Percentiles rank a stretch among this genome's conserved stretches.
These are phyloP conservation scores for Stephanodiscus triporus DNA, from an alignment of 108 stramenopile genomes.

Conservation along the genomic window DNA sequence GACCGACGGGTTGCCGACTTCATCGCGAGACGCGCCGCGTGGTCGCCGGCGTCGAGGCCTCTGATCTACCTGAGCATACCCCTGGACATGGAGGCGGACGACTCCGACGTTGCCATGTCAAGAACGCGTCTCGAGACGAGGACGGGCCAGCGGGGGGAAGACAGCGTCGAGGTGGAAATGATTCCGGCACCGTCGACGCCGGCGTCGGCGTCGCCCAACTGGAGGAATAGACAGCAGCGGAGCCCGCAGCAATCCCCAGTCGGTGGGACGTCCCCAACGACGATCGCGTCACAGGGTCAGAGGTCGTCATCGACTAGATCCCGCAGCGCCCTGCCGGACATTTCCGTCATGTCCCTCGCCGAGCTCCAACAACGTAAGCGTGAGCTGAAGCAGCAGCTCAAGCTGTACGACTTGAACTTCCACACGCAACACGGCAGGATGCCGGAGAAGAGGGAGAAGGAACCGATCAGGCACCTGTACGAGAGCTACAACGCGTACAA, in stretches of 20 bases:
- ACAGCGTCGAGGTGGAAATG: slow-evolving; percentile 36
- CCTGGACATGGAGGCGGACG: slow-evolving; percentile 62
- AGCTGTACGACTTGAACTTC: slow-evolving; percentile 93
- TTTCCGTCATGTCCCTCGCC: slow-evolving; percentile 59
- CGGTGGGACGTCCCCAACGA: slow-evolving; percentile 14
- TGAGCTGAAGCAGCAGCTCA: slow-evolving; percentile 85
- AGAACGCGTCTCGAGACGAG: slow-evolving; percentile 43
- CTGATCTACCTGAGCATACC: slow-evolving; percentile 77
- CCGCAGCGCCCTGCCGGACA: slow-evolving; percentile 34
- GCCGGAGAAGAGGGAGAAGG: slow-evolving; percentile 96
- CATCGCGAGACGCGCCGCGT: slow-evolving; percentile 52
- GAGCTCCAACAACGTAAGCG: slow-evolving; percentile 81
- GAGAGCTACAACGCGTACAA: slow-evolving; percentile 94
- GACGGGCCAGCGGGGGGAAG: slow-evolving; percentile 36
- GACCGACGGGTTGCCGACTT: slow-evolving; percentile 57
- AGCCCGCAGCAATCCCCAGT: slow-evolving; percentile 24
- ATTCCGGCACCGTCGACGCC: slow-evolving; percentile 10
- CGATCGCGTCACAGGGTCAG: slow-evolving; percentile 19
- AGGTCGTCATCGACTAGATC: slow-evolving; percentile 8
- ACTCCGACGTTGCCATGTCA: slow-evolving; percentile 27
- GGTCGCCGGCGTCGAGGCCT: slow-evolving; percentile 16
- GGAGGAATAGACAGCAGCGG: slow-evolving; percentile 42
- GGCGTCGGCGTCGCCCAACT: slow-evolving; percentile 30
- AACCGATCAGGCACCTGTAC: slow-evolving; percentile 96
- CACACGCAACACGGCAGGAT: slow-evolving; percentile 80